Evolutionary conservation across 1,284 basidiomycete species (phyloP).

Genomic region (Leccinum subrobustum): DNA sequence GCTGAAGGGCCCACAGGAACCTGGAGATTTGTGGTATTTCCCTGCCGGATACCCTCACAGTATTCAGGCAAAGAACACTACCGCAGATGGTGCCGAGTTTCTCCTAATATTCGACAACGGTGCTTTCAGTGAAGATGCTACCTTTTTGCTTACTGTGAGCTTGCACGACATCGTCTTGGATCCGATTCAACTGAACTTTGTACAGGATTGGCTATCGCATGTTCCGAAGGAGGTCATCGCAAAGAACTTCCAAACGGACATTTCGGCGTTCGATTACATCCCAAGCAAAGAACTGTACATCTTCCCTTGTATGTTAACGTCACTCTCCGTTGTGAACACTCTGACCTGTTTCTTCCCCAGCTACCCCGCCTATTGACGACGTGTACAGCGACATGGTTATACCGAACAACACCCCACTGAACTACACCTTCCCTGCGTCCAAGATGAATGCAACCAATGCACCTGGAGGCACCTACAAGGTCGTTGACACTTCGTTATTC

Average conservation of each 20-base stretch:
- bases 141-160: constrained; percentile 44
- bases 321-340: background rate
- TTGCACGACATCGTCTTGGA: background rate
- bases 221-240: constrained; percentile 52
- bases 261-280: constrained; percentile 46
- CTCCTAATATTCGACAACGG: constrained; percentile 58
- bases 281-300: constrained; percentile 53
- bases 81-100: constrained; percentile 53
- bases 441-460: constrained; percentile 41
- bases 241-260: constrained; percentile 49
- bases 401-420: constrained; percentile 46
- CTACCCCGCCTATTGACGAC: constrained; percentile 41
- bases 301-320: constrained; percentile 42
- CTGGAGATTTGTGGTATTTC: constrained; percentile 60
- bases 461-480: constrained; percentile 57
- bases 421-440: constrained; percentile 54
- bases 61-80: constrained; percentile 51
- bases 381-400: constrained; percentile 38
- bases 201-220: constrained; percentile 51
- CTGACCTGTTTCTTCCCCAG: constrained; percentile 22
- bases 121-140: constrained; percentile 54
- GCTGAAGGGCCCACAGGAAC: constrained; percentile 19
- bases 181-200: background rate
- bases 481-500: constrained; percentile 59
- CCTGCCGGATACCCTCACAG: constrained; percentile 44